Percentiles rank a stretch among this genome's conserved stretches.
These are phyloP conservation scores for Rhodocollybia butyracea DNA, from an alignment of 768 basidiomycete genomes.

Conservation along the genomic window DNA sequence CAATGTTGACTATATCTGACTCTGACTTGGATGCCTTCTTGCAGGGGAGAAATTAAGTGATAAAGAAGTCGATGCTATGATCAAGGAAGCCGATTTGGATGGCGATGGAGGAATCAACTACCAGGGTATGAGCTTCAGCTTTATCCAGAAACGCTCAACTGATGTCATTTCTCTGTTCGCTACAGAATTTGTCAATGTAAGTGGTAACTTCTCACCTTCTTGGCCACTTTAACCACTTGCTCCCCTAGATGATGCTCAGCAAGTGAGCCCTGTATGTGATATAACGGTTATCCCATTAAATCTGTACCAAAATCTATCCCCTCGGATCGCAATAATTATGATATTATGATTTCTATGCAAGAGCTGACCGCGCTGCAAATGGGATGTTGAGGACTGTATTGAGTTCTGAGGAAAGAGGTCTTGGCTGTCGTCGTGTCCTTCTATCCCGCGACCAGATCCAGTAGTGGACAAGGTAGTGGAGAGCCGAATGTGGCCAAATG, in stretches of 20 bases:
- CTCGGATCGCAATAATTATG: background rate
- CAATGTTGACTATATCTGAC: background rate
- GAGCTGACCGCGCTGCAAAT: too few species aligned
- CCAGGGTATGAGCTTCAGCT: conserved; percentile 37
- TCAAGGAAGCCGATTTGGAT: conserved; percentile 64
- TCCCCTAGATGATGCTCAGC: conserved; percentile 29
- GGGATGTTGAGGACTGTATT: too few species aligned
- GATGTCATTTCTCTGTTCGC: background rate
- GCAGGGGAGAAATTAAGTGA: conserved; percentile 30
- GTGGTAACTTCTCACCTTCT: background rate
- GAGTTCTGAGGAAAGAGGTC: too few species aligned
- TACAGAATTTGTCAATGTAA: background rate
- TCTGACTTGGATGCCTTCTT: background rate
- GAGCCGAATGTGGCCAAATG: too few species aligned
- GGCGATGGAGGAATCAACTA: conserved; percentile 81
- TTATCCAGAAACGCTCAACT: conserved; percentile 14
- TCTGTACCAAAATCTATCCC: background rate
- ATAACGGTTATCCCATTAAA: background rate
- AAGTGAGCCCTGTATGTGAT: conserved; percentile 22
- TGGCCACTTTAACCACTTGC: background rate
- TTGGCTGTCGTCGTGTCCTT: too few species aligned
- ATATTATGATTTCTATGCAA: too few species aligned
- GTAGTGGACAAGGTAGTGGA: too few species aligned
- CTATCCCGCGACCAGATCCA: too few species aligned
- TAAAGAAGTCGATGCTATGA: conserved; percentile 32